Conservation (phyloP, 2,329 filamentous ascomycete genomes). For the Cordyceps javanica region DNA sequence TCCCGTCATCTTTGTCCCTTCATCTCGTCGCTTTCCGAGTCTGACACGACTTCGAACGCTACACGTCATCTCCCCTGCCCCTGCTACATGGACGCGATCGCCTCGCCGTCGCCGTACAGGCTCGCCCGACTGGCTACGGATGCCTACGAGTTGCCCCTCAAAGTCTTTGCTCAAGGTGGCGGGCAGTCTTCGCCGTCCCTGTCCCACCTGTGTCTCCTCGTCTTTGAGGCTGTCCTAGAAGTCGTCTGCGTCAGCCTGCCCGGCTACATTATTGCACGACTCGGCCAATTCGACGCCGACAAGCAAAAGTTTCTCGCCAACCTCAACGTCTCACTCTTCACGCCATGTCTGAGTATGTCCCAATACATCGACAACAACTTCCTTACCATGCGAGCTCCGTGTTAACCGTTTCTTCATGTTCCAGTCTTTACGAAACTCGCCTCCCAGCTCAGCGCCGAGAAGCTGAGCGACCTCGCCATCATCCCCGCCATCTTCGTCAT, state of each 20-base stretch:
- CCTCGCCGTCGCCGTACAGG: conserved; percentile 41
- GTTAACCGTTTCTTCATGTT: background rate
- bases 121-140: conserved; percentile 31
- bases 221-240: conserved; percentile 91
- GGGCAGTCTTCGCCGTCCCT: conserved; percentile 59
- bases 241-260: conserved; percentile 93
- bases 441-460: conserved; percentile 86
- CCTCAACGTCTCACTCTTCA: conserved; percentile 93
- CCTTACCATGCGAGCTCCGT: background rate
- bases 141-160: conserved; percentile 37
- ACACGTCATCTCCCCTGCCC: background rate
- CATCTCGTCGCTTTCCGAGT: background rate
- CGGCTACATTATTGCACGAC: conserved; percentile 83
- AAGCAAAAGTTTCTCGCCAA: conserved; percentile 97
- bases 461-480: conserved; percentile 81
- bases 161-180: conserved; percentile 32
- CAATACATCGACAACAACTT: background rate
- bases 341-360: conserved; percentile 81
- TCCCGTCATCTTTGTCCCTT: background rate
- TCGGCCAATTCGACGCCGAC: conserved; percentile 91
- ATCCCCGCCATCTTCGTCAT: conserved; percentile 92
- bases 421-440: conserved; percentile 94
- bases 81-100: conserved; percentile 32
- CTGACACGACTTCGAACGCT: background rate
- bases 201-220: conserved; percentile 66